Percentiles rank a stretch among this genome's conserved stretches.
Conservation (phyloP, 257 asterid genomes). For the Mitragyna speciosa region DNA sequence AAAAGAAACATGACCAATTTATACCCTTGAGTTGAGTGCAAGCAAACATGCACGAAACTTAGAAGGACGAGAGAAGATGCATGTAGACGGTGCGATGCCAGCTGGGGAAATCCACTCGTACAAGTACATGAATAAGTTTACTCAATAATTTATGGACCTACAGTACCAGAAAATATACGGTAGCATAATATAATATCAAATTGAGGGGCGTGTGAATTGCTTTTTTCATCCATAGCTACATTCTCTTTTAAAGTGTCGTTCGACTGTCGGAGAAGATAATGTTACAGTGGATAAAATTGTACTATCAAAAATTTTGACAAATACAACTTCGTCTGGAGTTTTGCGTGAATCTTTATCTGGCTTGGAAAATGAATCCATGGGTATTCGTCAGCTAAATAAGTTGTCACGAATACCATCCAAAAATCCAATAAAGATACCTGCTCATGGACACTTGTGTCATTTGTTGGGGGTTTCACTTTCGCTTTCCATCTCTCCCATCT, state of each 20-base stretch:
- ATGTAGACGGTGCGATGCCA: neutral
- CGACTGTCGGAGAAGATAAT: neutral
- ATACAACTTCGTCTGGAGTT: neutral
- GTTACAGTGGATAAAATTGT: neutral
- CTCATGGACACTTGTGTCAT: conserved; percentile 9
- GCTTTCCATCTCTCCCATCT: neutral
- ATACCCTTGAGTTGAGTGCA: conserved; percentile 2
- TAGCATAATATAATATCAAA: neutral
- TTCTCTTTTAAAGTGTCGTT: neutral
- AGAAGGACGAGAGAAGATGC: neutral
- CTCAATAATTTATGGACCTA: neutral
- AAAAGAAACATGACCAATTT: too few relatives aligned
- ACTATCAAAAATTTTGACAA: neutral
- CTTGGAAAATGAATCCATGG: neutral
- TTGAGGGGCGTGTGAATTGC: neutral
- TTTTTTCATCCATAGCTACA: neutral
- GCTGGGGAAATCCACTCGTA: neutral
- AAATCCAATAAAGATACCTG: conserved; percentile 8
- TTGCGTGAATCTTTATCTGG: neutral
- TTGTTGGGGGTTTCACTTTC: conserved; percentile 4
- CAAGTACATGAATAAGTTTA: neutral
- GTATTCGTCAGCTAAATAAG: neutral
- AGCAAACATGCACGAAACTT: neutral
- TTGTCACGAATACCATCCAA: neutral
- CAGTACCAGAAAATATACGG: neutral